Conservation (phyloP, 163 green algal genomes). For the Chlamydomonas reinhardtii region DNA sequence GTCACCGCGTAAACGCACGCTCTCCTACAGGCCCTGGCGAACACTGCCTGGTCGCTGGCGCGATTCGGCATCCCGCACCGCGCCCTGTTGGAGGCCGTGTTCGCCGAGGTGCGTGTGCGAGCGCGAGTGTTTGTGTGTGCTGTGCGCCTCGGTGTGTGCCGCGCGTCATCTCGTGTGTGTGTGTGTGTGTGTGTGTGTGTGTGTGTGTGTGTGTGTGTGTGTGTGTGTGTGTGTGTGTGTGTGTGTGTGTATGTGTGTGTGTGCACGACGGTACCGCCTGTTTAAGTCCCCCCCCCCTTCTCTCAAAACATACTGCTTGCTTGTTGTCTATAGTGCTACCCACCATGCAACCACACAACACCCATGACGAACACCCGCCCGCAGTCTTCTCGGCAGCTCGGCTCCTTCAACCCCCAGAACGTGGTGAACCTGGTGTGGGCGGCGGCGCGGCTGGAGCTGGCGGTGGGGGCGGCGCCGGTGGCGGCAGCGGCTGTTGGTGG, state of each 20-base stretch:
- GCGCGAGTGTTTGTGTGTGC: neutral
- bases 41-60: constrained; percentile 58
- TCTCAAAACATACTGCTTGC: no score
- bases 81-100: neutral
- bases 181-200: no score
- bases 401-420: constrained; percentile 45
- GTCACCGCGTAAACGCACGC: no score
- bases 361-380: neutral
- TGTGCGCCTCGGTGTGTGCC: neutral
- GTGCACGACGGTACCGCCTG: no score
- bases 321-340: no score
- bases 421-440: constrained; percentile 37
- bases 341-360: neutral
- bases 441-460: constrained; percentile 18
- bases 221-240: no score
- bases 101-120: constrained; percentile 3
- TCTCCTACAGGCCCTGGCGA: constrained; percentile 38
- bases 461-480: neutral
- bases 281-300: no score
- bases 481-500: constrained; percentile 1
- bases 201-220: no score
- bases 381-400: neutral
- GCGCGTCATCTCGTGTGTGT: no score
- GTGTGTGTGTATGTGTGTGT: no score
- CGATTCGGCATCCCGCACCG: constrained; percentile 5